Conservation (phyloP, 108 stramenopile species). For the Chaetoceros tenuissimus region DNA sequence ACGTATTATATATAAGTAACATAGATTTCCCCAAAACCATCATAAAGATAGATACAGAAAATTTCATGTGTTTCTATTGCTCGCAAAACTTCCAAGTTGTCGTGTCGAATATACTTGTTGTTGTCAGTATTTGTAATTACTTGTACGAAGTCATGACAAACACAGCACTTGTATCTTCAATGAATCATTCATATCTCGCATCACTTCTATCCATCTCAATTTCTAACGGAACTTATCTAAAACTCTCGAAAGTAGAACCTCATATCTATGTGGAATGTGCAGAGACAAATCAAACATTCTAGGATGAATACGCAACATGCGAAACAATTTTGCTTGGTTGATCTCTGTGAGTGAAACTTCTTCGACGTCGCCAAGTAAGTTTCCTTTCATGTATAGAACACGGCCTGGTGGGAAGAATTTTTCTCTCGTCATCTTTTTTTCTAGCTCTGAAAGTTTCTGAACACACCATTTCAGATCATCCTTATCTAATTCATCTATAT, state of each 20-base stretch:
- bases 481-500: slow-evolving; percentile 12
- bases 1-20: no score
- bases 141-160: no score
- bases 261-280: slow-evolving; percentile 60
- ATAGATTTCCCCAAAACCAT: no score
- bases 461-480: slow-evolving; percentile 34
- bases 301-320: slow-evolving; percentile 34
- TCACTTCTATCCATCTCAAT: neutral
- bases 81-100: no score
- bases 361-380: neutral
- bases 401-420: slow-evolving; percentile 61
- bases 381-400: slow-evolving; percentile 11
- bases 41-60: no score
- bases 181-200: neutral
- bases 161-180: no score
- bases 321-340: slow-evolving; percentile 21
- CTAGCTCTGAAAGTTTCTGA: slow-evolving; percentile 30
- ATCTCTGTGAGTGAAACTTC: slow-evolving; percentile 4
- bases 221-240: slow-evolving; percentile 2
- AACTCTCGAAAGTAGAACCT: slow-evolving; percentile 22
- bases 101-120: no score
- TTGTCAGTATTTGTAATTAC: no score
- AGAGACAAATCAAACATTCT: slow-evolving; percentile 57
- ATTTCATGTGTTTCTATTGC: no score
- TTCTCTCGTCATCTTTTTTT: slow-evolving; percentile 31